A percentile compares a stretch with the other conserved stretches of the same genome.
Conservation (phyloP, 2,329 filamentous ascomycete genomes). For the Fusarium nematophilum region DNA sequence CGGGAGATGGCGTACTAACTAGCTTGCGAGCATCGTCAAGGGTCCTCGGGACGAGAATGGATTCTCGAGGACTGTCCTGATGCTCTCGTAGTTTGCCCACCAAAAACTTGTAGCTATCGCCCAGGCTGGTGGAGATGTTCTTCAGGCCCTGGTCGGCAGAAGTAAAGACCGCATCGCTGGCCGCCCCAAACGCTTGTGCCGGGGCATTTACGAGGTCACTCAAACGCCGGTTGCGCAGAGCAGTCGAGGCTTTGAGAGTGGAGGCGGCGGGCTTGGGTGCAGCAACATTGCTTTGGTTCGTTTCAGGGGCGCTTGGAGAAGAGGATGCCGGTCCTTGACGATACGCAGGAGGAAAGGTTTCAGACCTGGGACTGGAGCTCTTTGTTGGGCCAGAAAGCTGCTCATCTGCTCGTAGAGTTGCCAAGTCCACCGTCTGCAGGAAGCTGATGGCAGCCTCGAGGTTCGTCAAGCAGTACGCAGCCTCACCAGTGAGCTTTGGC, state of each 20-base stretch:
- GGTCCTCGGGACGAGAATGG: slow-evolving; percentile 81
- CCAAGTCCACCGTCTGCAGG: slow-evolving; percentile 92
- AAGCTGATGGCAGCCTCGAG: slow-evolving; percentile 95
- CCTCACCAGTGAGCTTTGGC: slow-evolving; percentile 89
- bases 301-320: slow-evolving; percentile 47
- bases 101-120: slow-evolving; percentile 93
- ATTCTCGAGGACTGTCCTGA: slow-evolving; percentile 56
- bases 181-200: slow-evolving; percentile 81
- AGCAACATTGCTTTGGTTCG: slow-evolving; percentile 46
- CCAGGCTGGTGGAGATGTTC: slow-evolving; percentile 88
- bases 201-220: slow-evolving; percentile 90
- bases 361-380: slow-evolving; percentile 58
- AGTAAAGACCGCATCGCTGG: slow-evolving; percentile 85
- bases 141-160: slow-evolving; percentile 94
- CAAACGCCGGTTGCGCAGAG: slow-evolving; percentile 77
- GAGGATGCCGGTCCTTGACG: slow-evolving; percentile 56
- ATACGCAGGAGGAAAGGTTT: slow-evolving; percentile 70
- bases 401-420: slow-evolving; percentile 86
- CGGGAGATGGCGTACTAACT: slow-evolving; percentile 76
- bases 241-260: slow-evolving; percentile 58
- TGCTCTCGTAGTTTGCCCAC: slow-evolving; percentile 87
- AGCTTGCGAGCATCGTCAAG: slow-evolving; percentile 92
- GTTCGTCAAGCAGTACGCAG: slow-evolving; percentile 95
- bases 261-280: slow-evolving; percentile 53
- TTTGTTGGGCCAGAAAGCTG: slow-evolving; percentile 75